Evolutionary conservation across 768 basidiomycete species (phyloP).

Genomic region (Sarcodon aspratus): DNA sequence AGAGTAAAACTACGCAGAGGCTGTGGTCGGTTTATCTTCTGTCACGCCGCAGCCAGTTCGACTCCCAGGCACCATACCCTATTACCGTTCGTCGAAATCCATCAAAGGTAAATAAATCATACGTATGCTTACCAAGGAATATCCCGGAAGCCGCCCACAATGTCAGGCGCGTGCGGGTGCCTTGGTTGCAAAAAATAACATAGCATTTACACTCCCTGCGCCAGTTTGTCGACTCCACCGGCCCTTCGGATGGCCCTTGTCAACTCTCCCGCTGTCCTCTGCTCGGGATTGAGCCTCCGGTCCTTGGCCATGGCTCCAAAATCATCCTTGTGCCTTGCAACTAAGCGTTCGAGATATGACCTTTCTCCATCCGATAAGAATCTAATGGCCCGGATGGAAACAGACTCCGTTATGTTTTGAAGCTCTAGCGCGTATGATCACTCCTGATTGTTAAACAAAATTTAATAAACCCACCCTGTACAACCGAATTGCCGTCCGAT

Average conservation of each 20-base stretch:
- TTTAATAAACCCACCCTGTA: conserved; percentile 26
- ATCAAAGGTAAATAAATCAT: too few relatives aligned
- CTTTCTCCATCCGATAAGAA: conserved; percentile 62
- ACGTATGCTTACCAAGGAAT: too few relatives aligned
- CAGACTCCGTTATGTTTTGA: conserved; percentile 41
- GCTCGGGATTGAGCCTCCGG: conserved; percentile 67
- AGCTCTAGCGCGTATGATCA: conserved; percentile 33
- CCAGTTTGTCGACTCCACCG: conserved; percentile 27
- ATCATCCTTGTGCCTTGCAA: conserved; percentile 62
- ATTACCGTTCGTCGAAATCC: too few relatives aligned
- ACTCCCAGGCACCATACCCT: too few relatives aligned
- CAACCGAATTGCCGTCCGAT: conserved; percentile 16
- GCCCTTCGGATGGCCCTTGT: conserved; percentile 48
- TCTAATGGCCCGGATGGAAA: conserved; percentile 16
- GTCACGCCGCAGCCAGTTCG: too few relatives aligned
- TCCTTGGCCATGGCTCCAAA: conserved; percentile 71
- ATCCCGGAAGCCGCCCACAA: too few relatives aligned
- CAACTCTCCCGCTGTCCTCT: conserved; percentile 77
- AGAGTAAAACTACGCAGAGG: too few relatives aligned
- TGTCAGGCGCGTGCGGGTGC: too few relatives aligned
- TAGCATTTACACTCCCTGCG: not conserved
- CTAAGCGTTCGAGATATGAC: conserved; percentile 52
- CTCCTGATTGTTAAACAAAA: conserved; percentile 1
- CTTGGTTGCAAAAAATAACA: too few relatives aligned
- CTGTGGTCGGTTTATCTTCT: too few relatives aligned